Conservation (phyloP, 2,329 filamentous ascomycete genomes). For the Raffaelea albimanens region DNA sequence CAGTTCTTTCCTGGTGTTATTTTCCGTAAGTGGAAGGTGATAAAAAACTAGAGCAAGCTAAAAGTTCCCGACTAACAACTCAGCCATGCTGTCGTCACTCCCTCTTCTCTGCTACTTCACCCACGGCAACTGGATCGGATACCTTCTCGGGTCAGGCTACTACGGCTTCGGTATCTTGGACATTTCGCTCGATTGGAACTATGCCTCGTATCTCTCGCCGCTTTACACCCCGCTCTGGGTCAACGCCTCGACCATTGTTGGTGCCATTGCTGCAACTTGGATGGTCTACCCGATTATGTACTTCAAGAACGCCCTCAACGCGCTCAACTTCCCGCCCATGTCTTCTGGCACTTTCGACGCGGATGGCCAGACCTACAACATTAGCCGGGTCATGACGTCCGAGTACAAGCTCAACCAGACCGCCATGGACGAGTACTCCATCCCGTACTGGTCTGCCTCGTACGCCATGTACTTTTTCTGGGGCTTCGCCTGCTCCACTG, state of each 20-base stretch:
- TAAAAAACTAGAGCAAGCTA: too few relatives aligned
- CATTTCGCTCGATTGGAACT: slow-evolving; percentile 34
- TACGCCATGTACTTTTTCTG: slow-evolving; percentile 26
- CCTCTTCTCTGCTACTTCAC: slow-evolving; percentile 21
- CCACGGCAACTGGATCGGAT: slow-evolving; percentile 22
- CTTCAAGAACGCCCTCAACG: slow-evolving; percentile 30
- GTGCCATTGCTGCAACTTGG: slow-evolving; percentile 21
- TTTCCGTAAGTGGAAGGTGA: slow-evolving; percentile 14
- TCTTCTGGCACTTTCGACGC: slow-evolving; percentile 19
- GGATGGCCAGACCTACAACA: slow-evolving; percentile 26
- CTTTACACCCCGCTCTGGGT: slow-evolving; percentile 22
- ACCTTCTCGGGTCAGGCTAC: slow-evolving; percentile 25
- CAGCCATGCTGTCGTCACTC: slow-evolving; percentile 12
- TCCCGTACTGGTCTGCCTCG: slow-evolving; percentile 31
- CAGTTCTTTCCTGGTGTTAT: slow-evolving; percentile 23
- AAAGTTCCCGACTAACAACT: neutral
- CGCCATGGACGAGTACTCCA: slow-evolving; percentile 24
- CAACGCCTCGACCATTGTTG: slow-evolving; percentile 27
- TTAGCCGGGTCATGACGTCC: slow-evolving; percentile 28
- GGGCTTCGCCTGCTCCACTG: slow-evolving; percentile 23
- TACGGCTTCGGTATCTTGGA: slow-evolving; percentile 33
- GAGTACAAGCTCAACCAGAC: slow-evolving; percentile 25
- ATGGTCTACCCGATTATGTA: slow-evolving; percentile 28
- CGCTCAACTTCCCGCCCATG: slow-evolving; percentile 30
- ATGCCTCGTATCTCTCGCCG: slow-evolving; percentile 27